These are phyloP conservation scores for Cladosporium phlei DNA, from an alignment of 2,329 filamentous ascomycete genomes.

Conservation along the genomic window DNA sequence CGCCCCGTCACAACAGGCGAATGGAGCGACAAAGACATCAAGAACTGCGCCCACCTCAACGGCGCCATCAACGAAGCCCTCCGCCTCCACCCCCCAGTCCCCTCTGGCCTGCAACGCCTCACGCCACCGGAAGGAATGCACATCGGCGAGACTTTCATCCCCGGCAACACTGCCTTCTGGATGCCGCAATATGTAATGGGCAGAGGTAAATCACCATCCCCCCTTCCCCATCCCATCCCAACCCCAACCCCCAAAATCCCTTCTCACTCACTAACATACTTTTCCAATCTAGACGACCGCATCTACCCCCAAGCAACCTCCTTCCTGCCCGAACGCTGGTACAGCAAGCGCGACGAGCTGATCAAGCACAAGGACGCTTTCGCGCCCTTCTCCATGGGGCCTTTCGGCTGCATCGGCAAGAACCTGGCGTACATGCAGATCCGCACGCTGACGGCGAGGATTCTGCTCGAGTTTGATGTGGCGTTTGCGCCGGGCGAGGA, in stretches of 20 bases:
- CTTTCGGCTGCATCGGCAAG: conserved; percentile 36
- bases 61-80: conserved; percentile 42
- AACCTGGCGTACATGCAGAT: conserved; percentile 36
- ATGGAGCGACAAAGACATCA: conserved; percentile 26
- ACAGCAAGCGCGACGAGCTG: conserved; percentile 29
- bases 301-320: conserved; percentile 25
- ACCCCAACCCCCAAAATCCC: neutral
- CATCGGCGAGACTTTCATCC: conserved; percentile 33
- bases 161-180: conserved; percentile 21
- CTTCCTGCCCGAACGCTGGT: conserved; percentile 38
- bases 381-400: conserved; percentile 33
- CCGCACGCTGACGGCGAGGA: conserved; percentile 30
- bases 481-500: conserved; percentile 35
- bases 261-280: neutral
- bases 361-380: conserved; percentile 33
- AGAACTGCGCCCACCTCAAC: conserved; percentile 32
- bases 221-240: neutral
- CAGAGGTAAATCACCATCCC: conserved; percentile 18
- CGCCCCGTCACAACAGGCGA: conserved; percentile 20
- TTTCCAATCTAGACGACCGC: conserved; percentile 21
- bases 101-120: conserved; percentile 32
- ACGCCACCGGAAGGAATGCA: conserved; percentile 37
- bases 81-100: conserved; percentile 39
- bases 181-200: conserved; percentile 21
- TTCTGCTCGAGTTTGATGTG: conserved; percentile 35